Percentiles rank a stretch among this genome's conserved stretches.
These are phyloP conservation scores for Pythium rishiriense DNA, from an alignment of 352 stramenopile species.

Conservation along the genomic window DNA sequence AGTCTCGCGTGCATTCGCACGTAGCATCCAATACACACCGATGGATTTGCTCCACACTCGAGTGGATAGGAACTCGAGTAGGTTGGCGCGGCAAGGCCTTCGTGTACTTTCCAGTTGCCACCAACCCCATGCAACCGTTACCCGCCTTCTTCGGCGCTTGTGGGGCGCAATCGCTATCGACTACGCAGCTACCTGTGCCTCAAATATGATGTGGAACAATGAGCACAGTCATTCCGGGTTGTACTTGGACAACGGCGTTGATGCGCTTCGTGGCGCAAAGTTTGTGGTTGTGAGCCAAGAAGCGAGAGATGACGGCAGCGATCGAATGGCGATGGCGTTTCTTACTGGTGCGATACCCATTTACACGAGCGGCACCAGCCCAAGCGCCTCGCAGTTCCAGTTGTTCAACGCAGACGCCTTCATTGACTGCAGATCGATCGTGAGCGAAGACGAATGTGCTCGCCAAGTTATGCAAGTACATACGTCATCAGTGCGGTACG, in stretches of 20 bases:
- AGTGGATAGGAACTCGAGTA: background rate
- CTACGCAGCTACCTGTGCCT: no score
- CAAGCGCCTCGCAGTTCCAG: no score
- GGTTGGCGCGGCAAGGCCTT: background rate
- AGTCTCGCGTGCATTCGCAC: background rate
- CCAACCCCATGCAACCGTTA: background rate
- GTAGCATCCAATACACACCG: background rate
- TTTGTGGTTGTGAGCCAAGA: background rate
- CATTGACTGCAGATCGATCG: background rate
- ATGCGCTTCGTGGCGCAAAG: background rate
- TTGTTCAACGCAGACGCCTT: background rate
- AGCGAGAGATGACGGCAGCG: conserved; percentile 44
- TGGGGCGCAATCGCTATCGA: background rate
- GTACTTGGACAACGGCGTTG: background rate
- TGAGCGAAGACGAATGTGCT: background rate
- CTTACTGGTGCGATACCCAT: conserved; percentile 53
- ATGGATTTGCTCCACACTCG: background rate
- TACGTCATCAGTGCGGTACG: conserved; percentile 26
- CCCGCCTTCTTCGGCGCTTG: background rate
- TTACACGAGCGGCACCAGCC: no score
- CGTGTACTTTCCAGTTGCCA: background rate
- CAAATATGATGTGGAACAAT: no score
- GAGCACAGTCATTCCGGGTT: background rate
- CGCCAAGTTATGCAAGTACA: background rate
- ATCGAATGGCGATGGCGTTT: conserved; percentile 60